These are phyloP conservation scores for Clavispora phyllophila DNA, from an alignment of 805 yeast species.

Conservation along the genomic window DNA sequence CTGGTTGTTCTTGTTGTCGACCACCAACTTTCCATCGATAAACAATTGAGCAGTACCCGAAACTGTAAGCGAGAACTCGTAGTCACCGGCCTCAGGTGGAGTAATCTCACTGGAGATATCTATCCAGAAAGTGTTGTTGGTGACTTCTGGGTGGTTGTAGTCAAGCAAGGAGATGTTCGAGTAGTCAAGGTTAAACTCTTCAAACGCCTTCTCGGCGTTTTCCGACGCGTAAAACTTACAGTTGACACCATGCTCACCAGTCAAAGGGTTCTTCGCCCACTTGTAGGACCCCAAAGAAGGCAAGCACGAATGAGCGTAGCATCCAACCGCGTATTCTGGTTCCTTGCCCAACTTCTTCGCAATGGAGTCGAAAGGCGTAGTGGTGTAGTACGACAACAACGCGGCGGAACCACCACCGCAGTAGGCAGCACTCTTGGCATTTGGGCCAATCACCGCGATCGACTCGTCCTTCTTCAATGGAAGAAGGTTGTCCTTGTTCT, in stretches of 20 bases:
- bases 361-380: constrained; percentile 47
- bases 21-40: constrained; percentile 11
- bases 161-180: constrained; percentile 15
- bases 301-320: constrained; percentile 25
- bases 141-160: constrained; percentile 8
- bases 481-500: constrained; percentile 43
- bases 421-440: constrained; percentile 44
- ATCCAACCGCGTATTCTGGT: constrained; percentile 28
- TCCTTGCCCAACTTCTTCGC: constrained; percentile 21
- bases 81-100: constrained; percentile 16
- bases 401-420: constrained; percentile 66
- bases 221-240: constrained; percentile 24
- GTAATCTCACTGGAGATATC: constrained; percentile 19
- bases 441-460: constrained; percentile 56
- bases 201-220: constrained; percentile 21
- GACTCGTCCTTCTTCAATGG: constrained; percentile 42
- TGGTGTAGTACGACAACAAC: constrained; percentile 41
- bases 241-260: constrained; percentile 24
- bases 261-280: constrained; percentile 13
- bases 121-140: constrained; percentile 12
- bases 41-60: constrained; percentile 12
- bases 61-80: constrained; percentile 11
- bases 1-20: constrained; percentile 9
- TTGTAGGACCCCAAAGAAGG: constrained; percentile 26
- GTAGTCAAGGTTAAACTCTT: constrained; percentile 14